phyloP scores from a whole-genome alignment of 441 rosid species.

The Eruca vesicaria region DNA sequence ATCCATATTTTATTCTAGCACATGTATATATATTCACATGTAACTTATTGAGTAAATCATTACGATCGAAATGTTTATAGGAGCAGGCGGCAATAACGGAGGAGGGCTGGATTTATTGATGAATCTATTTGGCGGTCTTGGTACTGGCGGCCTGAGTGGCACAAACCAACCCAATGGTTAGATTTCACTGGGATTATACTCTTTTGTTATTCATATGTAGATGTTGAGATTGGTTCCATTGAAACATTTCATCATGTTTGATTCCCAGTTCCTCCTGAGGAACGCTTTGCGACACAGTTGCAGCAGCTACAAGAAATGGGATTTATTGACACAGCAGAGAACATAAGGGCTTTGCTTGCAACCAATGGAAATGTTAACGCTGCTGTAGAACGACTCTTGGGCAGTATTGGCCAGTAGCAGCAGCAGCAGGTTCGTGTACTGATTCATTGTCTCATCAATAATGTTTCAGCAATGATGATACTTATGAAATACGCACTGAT shows the following conservation, averaged over 20 bases:
- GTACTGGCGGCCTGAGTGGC: constrained; percentile 48
- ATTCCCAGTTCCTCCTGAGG: constrained; percentile 75
- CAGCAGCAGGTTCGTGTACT: constrained; percentile 29
- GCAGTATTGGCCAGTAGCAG: constrained; percentile 59
- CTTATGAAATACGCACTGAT: not conserved
- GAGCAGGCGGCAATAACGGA: constrained; percentile 35
- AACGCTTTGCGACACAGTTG: constrained; percentile 75
- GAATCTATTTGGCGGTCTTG: constrained; percentile 67
- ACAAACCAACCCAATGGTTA: constrained; percentile 48
- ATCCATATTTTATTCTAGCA: not conserved
- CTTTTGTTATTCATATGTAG: not conserved
- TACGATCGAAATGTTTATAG: constrained; percentile 26
- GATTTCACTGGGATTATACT: not conserved
- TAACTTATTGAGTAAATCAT: constrained; percentile 4
- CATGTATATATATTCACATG: not conserved
- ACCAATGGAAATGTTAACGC: constrained; percentile 86
- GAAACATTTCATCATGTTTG: not conserved
- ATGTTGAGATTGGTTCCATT: not conserved
- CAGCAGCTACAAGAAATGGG: constrained; percentile 96
- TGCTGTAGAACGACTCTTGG: constrained; percentile 86
- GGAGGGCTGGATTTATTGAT: constrained; percentile 49
- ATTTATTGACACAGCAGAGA: constrained; percentile 80
- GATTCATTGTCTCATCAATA: not conserved
- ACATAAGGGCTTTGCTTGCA: constrained; percentile 78
- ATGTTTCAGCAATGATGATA: not conserved